Evolutionary conservation across 176 grass and related monocot genomes (phyloP).

Genomic region (Urochloa ruziziensis): DNA sequence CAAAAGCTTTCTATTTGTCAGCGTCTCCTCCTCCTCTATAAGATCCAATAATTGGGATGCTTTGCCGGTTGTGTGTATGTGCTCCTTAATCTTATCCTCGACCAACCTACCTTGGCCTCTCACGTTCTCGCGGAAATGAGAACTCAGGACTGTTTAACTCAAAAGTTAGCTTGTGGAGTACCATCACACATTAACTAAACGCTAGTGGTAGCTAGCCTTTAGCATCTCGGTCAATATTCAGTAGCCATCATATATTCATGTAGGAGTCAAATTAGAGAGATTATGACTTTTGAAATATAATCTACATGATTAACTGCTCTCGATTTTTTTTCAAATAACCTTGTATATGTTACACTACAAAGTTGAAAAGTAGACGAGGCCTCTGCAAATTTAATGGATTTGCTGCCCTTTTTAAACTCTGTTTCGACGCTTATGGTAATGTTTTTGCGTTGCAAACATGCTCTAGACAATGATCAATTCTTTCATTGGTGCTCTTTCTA

Average conservation of each 20-base stretch:
- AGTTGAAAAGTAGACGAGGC: too few relatives aligned
- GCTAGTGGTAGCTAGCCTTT: background rate
- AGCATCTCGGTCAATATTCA: background rate
- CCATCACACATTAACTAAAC: background rate
- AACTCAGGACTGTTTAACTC: background rate
- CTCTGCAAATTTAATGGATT: too few relatives aligned
- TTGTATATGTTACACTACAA: too few relatives aligned
- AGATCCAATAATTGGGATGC: constrained; percentile 13
- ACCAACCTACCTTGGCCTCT: constrained; percentile 18
- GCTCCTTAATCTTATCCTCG: constrained; percentile 11
- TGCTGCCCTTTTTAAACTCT: too few relatives aligned
- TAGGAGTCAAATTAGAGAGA: background rate
- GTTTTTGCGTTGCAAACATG: too few relatives aligned
- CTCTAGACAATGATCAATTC: too few relatives aligned
- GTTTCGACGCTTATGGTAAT: too few relatives aligned
- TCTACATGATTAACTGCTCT: background rate
- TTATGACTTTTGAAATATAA: background rate
- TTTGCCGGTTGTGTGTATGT: background rate
- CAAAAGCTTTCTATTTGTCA: constrained; percentile 3
- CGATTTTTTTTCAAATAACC: too few relatives aligned
- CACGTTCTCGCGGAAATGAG: background rate
- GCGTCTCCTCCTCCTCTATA: background rate
- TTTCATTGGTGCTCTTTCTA: too few relatives aligned
- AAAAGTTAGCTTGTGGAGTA: background rate
- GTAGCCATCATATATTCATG: background rate